Percentiles rank a stretch among this genome's conserved stretches.
Conservation (phyloP, 2,329 filamentous ascomycete genomes). For the Corniculantispora saksenae region DNA sequence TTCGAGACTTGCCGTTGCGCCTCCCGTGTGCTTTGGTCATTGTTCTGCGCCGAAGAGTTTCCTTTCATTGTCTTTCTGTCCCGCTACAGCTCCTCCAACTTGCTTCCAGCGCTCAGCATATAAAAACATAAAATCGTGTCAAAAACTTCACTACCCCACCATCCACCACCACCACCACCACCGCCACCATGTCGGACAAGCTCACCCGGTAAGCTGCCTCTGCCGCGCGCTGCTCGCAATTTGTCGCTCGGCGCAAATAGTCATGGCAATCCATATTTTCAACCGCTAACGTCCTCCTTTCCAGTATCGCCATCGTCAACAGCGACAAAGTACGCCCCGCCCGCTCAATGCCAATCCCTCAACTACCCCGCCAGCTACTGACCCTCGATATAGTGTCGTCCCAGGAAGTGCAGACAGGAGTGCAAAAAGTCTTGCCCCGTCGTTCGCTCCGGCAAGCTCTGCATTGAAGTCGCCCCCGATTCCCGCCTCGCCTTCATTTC, state of each 20-base stretch:
- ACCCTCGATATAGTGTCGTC: conserved; percentile 36
- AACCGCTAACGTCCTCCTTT: conserved; percentile 16
- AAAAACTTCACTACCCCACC: conserved; percentile 22
- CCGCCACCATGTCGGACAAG: conserved; percentile 76
- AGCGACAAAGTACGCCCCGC: conserved; percentile 78
- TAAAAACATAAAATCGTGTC: conserved; percentile 20
- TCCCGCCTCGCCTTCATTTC: conserved; percentile 98
- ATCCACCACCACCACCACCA: conserved; percentile 17
- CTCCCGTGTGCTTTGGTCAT: conserved; percentile 21
- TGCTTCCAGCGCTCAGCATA: conserved; percentile 7
- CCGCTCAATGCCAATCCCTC: conserved; percentile 26
- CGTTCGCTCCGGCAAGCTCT: conserved; percentile 94
- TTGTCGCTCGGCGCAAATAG: not conserved
- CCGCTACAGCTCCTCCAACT: not conserved
- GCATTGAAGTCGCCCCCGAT: conserved; percentile 86
- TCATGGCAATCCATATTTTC: not conserved
- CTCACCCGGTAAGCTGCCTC: conserved; percentile 75
- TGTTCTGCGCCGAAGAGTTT: conserved; percentile 18
- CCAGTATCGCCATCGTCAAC: conserved; percentile 97
- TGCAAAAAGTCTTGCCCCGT: conserved; percentile 99
- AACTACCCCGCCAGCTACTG: conserved; percentile 20
- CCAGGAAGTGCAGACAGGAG: conserved; percentile 89
- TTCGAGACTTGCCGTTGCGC: conserved; percentile 26
- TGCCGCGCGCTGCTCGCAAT: not conserved
- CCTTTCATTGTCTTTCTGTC: not conserved